Conservation (phyloP, 345 rosid species). For the Sisymbrium irio region DNA sequence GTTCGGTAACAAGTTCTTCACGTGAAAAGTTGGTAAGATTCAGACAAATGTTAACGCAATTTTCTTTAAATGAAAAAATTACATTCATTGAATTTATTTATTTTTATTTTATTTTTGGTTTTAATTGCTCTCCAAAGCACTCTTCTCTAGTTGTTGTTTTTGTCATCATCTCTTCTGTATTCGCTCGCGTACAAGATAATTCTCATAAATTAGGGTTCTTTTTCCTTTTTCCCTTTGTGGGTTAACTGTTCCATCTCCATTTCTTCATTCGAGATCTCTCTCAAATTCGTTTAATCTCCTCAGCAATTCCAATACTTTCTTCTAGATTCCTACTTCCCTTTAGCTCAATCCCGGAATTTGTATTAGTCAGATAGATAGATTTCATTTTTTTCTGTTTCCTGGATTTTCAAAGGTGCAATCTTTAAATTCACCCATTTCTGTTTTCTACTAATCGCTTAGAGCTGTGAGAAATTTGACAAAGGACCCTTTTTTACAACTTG, state of each 20-base stretch:
- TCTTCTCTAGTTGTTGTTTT: background rate
- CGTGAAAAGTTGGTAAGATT: too few relatives aligned
- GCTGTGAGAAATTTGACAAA: background rate
- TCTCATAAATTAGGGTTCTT: slow-evolving; percentile 22
- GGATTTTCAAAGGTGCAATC: slow-evolving; percentile 1
- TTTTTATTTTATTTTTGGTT: too few relatives aligned
- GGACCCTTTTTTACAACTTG: background rate
- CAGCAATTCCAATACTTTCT: background rate
- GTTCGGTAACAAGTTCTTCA: too few relatives aligned
- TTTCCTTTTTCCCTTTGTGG: background rate
- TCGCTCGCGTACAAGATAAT: slow-evolving; percentile 6
- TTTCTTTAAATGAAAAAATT: too few relatives aligned
- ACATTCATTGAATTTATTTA: too few relatives aligned
- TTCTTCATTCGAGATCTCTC: background rate
- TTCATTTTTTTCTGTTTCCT: background rate
- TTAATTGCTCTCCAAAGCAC: background rate
- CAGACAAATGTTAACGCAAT: too few relatives aligned
- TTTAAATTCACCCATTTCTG: background rate
- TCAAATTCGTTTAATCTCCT: background rate
- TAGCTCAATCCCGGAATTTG: background rate
- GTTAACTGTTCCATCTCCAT: slow-evolving; percentile 18
- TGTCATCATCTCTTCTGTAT: background rate
- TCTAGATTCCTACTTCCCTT: slow-evolving; percentile 6
- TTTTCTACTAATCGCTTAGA: slow-evolving; percentile 1
- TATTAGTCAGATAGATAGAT: background rate